A percentile compares a stretch with the other conserved stretches of the same genome.
phyloP scores from a whole-genome alignment of 148 eudicot genomes.

The Fagopyrum tataricum region DNA sequence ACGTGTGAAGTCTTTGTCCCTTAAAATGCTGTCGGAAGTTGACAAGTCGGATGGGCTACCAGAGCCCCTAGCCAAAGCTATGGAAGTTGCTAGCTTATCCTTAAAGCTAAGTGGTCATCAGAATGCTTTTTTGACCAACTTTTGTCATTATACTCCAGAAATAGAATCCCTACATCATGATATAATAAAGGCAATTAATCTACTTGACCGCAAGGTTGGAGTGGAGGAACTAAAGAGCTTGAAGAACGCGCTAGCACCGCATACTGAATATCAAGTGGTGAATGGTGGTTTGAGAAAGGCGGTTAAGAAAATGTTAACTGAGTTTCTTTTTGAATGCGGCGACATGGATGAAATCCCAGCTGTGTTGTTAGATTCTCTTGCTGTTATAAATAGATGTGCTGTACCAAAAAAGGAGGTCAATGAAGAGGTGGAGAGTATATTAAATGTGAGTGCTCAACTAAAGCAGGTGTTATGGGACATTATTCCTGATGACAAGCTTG shows the following conservation, averaged over 20 bases:
- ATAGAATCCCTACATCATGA: slow-evolving; percentile 44
- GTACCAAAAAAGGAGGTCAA: slow-evolving; percentile 25
- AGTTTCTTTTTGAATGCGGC: slow-evolving; percentile 69
- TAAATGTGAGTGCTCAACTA: slow-evolving; percentile 50
- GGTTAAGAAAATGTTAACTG: slow-evolving; percentile 44
- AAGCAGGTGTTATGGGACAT: slow-evolving; percentile 58
- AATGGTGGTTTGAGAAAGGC: slow-evolving; percentile 25
- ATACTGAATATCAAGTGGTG: slow-evolving; percentile 21
- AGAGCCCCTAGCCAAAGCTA: slow-evolving; percentile 52
- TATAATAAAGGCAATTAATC: slow-evolving; percentile 51
- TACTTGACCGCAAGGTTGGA: slow-evolving; percentile 30
- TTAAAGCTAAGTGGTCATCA: slow-evolving; percentile 24
- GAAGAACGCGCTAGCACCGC: slow-evolving; percentile 42
- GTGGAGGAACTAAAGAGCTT: slow-evolving; percentile 32
- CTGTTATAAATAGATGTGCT: slow-evolving; percentile 35
- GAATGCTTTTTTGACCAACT: slow-evolving; percentile 20
- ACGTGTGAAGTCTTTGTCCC: slow-evolving; percentile 25
- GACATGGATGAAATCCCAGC: slow-evolving; percentile 66
- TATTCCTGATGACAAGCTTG: slow-evolving; percentile 39
- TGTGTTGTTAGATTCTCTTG: slow-evolving; percentile 33
- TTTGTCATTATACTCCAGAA: slow-evolving; percentile 38
- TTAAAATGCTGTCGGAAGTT: slow-evolving; percentile 34
- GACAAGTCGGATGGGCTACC: slow-evolving; percentile 37
- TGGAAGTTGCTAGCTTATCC: slow-evolving; percentile 53
- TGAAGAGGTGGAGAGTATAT: slow-evolving; percentile 57